Evolutionary conservation across 2,329 filamentous ascomycete genomes (phyloP).

Genomic region (Thermoascus crustaceus): DNA sequence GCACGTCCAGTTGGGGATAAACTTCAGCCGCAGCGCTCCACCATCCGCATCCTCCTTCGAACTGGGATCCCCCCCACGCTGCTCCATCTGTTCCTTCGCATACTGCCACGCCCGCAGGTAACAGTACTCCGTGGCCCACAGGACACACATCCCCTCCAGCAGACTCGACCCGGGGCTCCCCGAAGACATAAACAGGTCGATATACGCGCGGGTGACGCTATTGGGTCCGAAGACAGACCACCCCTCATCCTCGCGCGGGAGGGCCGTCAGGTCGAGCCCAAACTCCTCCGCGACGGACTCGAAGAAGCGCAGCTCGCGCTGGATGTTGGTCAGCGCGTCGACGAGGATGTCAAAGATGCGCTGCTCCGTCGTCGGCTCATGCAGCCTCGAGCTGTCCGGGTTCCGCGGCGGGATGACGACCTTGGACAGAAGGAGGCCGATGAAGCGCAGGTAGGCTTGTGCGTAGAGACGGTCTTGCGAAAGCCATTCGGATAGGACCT

Average conservation of each 20-base stretch:
- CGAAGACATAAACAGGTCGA: conserved; percentile 53
- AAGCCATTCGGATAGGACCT: conserved; percentile 57
- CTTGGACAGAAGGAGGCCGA: conserved; percentile 56
- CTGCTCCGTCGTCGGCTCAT: conserved; percentile 36
- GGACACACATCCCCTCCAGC: conserved; percentile 62
- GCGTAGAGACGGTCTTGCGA: conserved; percentile 65
- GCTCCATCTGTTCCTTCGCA: conserved; percentile 27
- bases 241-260: conserved; percentile 17
- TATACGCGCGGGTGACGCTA: conserved; percentile 45
- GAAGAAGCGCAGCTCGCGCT: conserved; percentile 60
- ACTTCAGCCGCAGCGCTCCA: conserved; percentile 54
- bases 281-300: conserved; percentile 55
- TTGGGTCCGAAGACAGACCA: conserved; percentile 23
- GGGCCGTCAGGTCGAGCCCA: conserved; percentile 43
- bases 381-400: conserved; percentile 21
- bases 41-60: conserved; percentile 50
- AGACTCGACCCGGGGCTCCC: conserved; percentile 44
- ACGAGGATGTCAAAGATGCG: conserved; percentile 56
- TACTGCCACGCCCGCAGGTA: conserved; percentile 54
- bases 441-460: conserved; percentile 60
- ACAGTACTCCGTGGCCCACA: conserved; percentile 67
- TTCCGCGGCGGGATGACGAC: conserved; percentile 44
- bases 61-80: conserved; percentile 8
- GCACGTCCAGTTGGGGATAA: conserved; percentile 63
- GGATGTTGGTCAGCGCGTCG: conserved; percentile 57